Evolutionary conservation across 306 rosid species (phyloP).

Genomic region (Styphnolobium japonicum): DNA sequence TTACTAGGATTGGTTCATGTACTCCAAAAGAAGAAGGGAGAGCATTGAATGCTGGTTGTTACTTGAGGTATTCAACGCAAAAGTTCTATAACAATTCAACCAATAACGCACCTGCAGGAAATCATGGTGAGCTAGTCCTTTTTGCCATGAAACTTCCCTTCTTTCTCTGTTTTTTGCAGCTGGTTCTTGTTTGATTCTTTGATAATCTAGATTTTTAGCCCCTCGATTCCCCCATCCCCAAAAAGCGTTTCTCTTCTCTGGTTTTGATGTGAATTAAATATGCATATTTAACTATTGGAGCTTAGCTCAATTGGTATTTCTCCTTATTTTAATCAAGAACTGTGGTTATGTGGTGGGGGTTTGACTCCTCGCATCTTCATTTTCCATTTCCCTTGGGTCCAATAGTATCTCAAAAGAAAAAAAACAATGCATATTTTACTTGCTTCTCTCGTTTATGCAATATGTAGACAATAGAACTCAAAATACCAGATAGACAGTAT

Average conservation of each 20-base stretch:
- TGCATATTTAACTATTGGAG: too few species aligned
- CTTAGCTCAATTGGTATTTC: too few species aligned
- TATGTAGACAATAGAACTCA: neutral
- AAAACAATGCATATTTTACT: neutral
- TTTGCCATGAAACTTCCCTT: neutral
- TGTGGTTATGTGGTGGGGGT: too few species aligned
- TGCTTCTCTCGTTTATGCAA: neutral
- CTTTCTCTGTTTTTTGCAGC: neutral
- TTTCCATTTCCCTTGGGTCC: too few species aligned
- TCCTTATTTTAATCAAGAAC: too few species aligned
- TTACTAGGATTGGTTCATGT: conserved; percentile 36
- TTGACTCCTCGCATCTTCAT: too few species aligned
- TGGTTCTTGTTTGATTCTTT: neutral
- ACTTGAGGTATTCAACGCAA: conserved; percentile 53
- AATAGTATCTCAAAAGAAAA: too few species aligned
- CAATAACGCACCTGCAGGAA: neutral
- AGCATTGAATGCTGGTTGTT: conserved; percentile 66
- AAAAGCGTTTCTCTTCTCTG: neutral
- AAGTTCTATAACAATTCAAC: conserved; percentile 57
- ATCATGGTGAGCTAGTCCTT: conserved; percentile 34
- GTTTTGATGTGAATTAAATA: neutral
- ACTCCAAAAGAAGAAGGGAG: conserved; percentile 62
- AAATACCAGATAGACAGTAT: neutral
- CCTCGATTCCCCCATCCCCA: neutral
- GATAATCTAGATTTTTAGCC: neutral